Percentiles rank a stretch among this genome's conserved stretches.
These are phyloP conservation scores for Incumbomyces lentus DNA, from an alignment of 2,329 filamentous ascomycete genomes.

Conservation along the genomic window DNA sequence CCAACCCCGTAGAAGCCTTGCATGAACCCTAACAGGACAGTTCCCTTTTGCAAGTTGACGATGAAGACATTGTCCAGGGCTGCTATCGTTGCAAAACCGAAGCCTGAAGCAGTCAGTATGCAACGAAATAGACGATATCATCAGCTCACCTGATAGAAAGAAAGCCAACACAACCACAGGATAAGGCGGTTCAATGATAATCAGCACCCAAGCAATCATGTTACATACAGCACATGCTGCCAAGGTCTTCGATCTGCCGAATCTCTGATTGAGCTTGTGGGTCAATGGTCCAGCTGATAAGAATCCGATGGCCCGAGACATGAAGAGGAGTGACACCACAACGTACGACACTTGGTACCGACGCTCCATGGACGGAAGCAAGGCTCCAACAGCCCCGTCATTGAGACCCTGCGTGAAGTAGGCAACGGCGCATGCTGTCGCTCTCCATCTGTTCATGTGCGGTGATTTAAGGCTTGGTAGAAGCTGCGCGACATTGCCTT, in stretches of 20 bases:
- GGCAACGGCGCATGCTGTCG: constrained; percentile 38
- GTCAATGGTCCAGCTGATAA: constrained; percentile 60
- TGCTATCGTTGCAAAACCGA: constrained; percentile 41
- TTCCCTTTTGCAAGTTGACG: constrained; percentile 43
- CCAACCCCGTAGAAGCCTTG: constrained; percentile 45
- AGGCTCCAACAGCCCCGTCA: constrained; percentile 47
- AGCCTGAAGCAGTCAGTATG: not conserved
- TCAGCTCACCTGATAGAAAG: constrained; percentile 46
- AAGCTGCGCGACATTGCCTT: not conserved
- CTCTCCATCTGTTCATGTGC: constrained; percentile 47
- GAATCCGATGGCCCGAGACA: constrained; percentile 67
- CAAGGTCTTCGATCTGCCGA: constrained; percentile 49
- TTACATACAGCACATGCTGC: constrained; percentile 52
- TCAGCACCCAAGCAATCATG: constrained; percentile 50
- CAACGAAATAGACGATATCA: not conserved
- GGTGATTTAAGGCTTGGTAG: constrained; percentile 25
- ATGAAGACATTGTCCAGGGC: constrained; percentile 49
- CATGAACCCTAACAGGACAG: constrained; percentile 35
- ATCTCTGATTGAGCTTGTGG: constrained; percentile 48
- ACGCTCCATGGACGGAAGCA: constrained; percentile 71
- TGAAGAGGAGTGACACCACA: constrained; percentile 70
- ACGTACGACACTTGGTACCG: constrained; percentile 69
- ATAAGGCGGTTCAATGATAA: constrained; percentile 61
- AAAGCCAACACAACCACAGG: constrained; percentile 56
- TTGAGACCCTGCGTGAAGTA: not conserved